phyloP scores from a whole-genome alignment of 768 basidiomycete species.

The Leccinum subtestaceum region DNA sequence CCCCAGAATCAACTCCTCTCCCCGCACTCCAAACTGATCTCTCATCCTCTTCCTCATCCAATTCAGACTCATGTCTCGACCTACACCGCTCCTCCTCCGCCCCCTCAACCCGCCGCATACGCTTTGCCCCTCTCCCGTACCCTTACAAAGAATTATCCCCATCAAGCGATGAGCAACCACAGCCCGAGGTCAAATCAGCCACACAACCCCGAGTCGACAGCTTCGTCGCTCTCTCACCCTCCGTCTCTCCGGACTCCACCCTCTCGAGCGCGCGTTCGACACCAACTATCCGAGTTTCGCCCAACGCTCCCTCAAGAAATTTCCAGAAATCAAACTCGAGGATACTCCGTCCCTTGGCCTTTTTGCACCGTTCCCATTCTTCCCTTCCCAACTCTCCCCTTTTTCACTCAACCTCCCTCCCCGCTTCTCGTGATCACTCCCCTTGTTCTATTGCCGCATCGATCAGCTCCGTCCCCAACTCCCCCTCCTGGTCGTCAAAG shows the following conservation, averaged over 20 bases:
- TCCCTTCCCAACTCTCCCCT: constrained; percentile 12
- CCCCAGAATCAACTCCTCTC: constrained; percentile 7
- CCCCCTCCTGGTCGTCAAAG: constrained; percentile 11
- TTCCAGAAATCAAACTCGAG: constrained; percentile 12
- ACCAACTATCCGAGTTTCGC: constrained; percentile 18
- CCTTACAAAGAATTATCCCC: constrained; percentile 48
- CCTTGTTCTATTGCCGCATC: constrained; percentile 13
- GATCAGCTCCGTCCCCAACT: constrained; percentile 14
- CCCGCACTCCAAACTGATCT: constrained; percentile 16
- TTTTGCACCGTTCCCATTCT: constrained; percentile 18
- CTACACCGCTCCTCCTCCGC: constrained; percentile 7
- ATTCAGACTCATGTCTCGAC: constrained; percentile 20
- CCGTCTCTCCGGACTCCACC: constrained; percentile 19
- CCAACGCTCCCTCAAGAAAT: background rate
- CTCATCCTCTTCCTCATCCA: constrained; percentile 19
- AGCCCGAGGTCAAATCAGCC: constrained; percentile 12
- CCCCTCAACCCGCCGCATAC: constrained; percentile 42
- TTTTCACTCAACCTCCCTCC: constrained; percentile 13
- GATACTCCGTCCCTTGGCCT: constrained; percentile 21
- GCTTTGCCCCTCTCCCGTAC: constrained; percentile 87
- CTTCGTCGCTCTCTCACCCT: constrained; percentile 14
- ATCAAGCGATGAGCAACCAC: constrained; percentile 30
- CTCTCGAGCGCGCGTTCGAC: constrained; percentile 21
- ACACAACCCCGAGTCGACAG: background rate
- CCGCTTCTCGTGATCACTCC: constrained; percentile 9